Base-by-base conservation (phyloP, 306 rosid genomes). In the Luffa acutangula region DNA sequence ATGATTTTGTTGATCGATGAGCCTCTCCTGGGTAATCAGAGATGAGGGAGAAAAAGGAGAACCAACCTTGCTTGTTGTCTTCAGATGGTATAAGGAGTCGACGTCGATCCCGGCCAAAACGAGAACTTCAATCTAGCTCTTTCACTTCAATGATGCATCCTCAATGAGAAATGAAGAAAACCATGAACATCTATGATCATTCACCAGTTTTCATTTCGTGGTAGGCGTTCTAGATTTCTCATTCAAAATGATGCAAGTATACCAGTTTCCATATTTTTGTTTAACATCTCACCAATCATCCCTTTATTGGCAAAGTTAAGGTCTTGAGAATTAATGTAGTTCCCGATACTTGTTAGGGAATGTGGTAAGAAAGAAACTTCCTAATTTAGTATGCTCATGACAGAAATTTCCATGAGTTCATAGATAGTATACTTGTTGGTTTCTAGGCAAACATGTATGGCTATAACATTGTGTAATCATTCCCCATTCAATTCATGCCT, bases 61-160 rank as follows among this genome's bases (percentile, higher is more conserved):
- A 25, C 31, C 31, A 25, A 25, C 31, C 31, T 25, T 25, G 31
- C 31, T 25, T 25, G 31, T 25, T 25, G 31, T 25, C 31, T 25
- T 25, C 31, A 25, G 31, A 25, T 25, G 31, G 31, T 25, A 25
- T 25, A 25, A 25, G 31, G 31, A 25, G 31, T 25, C 31, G 31
- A 25, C 31, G 1, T 25, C 31, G 31, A 25, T 25, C 31, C n/a
- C n/a, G n/a, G n/a, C n/a, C n/a, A n/a, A n/a, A n/a, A n/a, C n/a
- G n/a, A 4, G 18, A 25, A 48, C 41, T 72, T 20, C n/a, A 49
- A 49, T 59, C 77, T 13, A 31, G n/a, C 37, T 36, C 14, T 31
- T 72, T 70, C 54, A 70, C 77, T 72, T 46, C 11, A 48, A 72
- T 48, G 43, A 72, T 45, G 54, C 76, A 70, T 70, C 37, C 53